Evolutionary conservation across 176 grass and related monocot species (phyloP).

Genomic region (Hordeum marinum): DNA sequence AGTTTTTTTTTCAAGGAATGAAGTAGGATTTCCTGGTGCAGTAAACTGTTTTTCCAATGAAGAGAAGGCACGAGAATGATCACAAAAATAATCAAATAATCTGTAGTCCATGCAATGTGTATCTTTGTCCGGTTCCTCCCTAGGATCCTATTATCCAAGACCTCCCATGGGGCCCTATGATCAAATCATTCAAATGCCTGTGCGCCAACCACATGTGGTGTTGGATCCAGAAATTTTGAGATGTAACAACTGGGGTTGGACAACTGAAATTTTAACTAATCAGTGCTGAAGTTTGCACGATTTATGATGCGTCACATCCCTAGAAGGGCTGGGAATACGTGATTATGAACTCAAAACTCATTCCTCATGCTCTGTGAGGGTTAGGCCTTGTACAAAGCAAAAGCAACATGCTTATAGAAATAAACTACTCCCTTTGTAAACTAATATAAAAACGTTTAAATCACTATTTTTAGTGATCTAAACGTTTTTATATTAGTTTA

Average conservation of each 20-base stretch:
- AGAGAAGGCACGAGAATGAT: neutral
- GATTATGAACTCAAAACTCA: neutral
- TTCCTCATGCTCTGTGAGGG: neutral
- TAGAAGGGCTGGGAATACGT: neutral
- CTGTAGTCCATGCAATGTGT: neutral
- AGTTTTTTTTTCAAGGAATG: neutral
- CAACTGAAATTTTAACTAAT: neutral
- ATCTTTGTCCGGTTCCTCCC: constrained; percentile 28
- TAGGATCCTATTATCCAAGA: constrained; percentile 35
- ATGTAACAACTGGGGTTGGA: neutral
- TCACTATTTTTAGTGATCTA: too few species aligned
- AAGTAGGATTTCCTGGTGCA: neutral
- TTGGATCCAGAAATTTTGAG: neutral
- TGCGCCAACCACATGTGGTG: constrained; percentile 17
- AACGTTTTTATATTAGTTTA: too few species aligned
- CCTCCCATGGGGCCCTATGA: constrained; percentile 8
- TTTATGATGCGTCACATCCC: neutral
- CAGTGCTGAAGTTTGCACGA: neutral
- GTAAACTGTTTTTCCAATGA: neutral
- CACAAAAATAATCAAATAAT: constrained; percentile 14
- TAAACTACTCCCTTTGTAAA: too few species aligned
- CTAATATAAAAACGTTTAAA: too few species aligned
- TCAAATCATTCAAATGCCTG: constrained; percentile 10
- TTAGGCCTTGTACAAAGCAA: neutral
- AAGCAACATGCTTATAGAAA: too few species aligned